A percentile compares a stretch with the other conserved stretches of the same genome.
Conservation (phyloP, 176 grass and related monocot species). For the Phyllostachys edulis region DNA sequence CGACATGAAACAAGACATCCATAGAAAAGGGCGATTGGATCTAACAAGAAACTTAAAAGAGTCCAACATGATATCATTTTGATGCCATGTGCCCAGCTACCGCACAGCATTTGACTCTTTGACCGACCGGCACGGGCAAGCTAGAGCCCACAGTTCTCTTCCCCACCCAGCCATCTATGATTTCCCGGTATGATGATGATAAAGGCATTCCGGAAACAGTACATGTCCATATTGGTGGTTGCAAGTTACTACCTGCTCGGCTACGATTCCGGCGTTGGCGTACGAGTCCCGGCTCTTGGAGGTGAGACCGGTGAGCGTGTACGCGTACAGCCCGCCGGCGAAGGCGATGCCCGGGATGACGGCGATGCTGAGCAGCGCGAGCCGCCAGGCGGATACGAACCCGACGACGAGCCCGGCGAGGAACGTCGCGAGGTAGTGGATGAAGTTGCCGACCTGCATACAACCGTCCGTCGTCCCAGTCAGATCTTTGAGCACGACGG, state of each 20-base stretch:
- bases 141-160: constrained; percentile 32
- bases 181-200: constrained; percentile 30
- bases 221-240: constrained; percentile 10
- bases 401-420: constrained; percentile 79
- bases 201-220: constrained; percentile 21
- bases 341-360: constrained; percentile 89
- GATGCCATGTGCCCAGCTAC: constrained; percentile 41
- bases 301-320: constrained; percentile 70
- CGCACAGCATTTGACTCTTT: constrained; percentile 35
- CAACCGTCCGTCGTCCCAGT: background rate
- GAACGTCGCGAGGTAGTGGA: constrained; percentile 95
- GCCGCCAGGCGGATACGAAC: constrained; percentile 80
- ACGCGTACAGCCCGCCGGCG: constrained; percentile 77
- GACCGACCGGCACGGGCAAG: constrained; percentile 27
- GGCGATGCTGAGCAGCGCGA: constrained; percentile 84
- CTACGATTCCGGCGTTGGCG: constrained; percentile 77
- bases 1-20: constrained; percentile 36
- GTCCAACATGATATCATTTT: constrained; percentile 46
- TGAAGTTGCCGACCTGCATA: constrained; percentile 86
- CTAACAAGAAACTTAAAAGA: constrained; percentile 27
- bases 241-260: constrained; percentile 69
- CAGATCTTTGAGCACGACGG: background rate
- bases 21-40: constrained; percentile 36
- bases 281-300: constrained; percentile 92
- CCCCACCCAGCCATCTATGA: constrained; percentile 12